Percentiles rank a stretch among this genome's conserved stretches.
Evolutionary conservation across 2,329 filamentous ascomycete species (phyloP).

Genomic region (Xylariaceae sp.): DNA sequence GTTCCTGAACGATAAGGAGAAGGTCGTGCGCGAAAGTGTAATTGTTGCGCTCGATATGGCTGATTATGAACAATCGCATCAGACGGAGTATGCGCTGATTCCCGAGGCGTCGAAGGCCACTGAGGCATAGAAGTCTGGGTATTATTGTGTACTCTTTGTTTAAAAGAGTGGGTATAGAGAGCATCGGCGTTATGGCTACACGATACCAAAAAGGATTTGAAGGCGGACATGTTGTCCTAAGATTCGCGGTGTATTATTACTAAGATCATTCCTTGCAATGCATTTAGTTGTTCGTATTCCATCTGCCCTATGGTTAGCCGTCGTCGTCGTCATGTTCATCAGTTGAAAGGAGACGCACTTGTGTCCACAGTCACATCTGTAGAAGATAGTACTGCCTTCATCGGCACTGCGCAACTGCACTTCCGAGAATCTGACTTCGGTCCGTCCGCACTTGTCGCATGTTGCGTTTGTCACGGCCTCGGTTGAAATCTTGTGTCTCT

Average conservation of each 20-base stretch:
- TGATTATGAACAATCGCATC: conserved; percentile 85
- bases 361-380: conserved; percentile 74
- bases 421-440: conserved; percentile 78
- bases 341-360: conserved; percentile 52
- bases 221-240: conserved; percentile 1
- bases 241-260: background rate
- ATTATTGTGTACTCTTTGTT: background rate
- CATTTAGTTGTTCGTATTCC: conserved; percentile 49
- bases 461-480: conserved; percentile 61
- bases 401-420: conserved; percentile 88
- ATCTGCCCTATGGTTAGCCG: conserved; percentile 22
- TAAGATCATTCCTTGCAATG: conserved; percentile 13
- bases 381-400: conserved; percentile 91
- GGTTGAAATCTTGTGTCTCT: conserved; percentile 69
- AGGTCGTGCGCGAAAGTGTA: conserved; percentile 90
- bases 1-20: conserved; percentile 85
- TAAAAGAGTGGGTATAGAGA: conserved; percentile 9
- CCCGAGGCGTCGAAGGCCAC: conserved; percentile 52
- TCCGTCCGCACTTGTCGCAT: conserved; percentile 75
- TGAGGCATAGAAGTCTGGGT: conserved; percentile 25
- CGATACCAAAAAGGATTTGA: conserved; percentile 23
- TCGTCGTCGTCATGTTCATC: background rate
- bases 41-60: conserved; percentile 97
- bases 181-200: conserved; percentile 21
- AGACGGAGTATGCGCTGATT: conserved; percentile 87